Evolutionary conservation across 192 early-diverging fungal species (phyloP), one percentile per base, ranked within the genome.

Genomic region (Podila verticillata): DNA sequence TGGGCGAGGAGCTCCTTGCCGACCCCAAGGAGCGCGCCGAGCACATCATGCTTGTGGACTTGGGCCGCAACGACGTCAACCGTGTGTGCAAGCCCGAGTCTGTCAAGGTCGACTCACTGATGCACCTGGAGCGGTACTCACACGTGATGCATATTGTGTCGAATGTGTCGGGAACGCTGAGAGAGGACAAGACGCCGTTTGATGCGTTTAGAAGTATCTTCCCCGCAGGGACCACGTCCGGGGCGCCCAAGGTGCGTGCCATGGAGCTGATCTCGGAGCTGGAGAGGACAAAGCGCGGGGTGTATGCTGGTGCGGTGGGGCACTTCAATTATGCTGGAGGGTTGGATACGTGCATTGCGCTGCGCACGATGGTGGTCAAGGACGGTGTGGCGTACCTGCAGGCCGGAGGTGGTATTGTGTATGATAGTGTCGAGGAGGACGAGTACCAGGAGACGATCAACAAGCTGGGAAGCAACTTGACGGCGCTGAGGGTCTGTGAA

Each of bases 71-170:
- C 85, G 98, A 99, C 81, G 92, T 97, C 8, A 98, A 99, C 85
- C 94, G 97, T 67, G 90, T 99, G 63, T 99, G 98, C 84, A 84
- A 93, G 72, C 97, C 98, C 6, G 87, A 89, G 62, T 92, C 96
- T 48, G 97, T 98, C 72, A 94, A 89, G 69, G 96, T 98, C 15
- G 95, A 98, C 73, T 96, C 94, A 66, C 85, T 99, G 68, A 99
- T 99, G 98, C 91, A 96, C 58, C 92, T 99, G 72, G 98, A 99
- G 82, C 87, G 91, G 28, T 99, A 98, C 75, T 93, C 92, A 34
- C 97, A 99, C 78, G 98, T 99, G 36, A 99, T 99, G 97, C 98
- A 99, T 75, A 99, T 99, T 85, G 98, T 99, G n/a, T 93, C 91
- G 72, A 93, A 98, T 74, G 95, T 99, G 2, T 94, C 92, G 17